Evolutionary conservation across 345 rosid genomes (phyloP), one percentile per base, ranked within the genome.

Genomic region (Hirschfeldia incana): DNA sequence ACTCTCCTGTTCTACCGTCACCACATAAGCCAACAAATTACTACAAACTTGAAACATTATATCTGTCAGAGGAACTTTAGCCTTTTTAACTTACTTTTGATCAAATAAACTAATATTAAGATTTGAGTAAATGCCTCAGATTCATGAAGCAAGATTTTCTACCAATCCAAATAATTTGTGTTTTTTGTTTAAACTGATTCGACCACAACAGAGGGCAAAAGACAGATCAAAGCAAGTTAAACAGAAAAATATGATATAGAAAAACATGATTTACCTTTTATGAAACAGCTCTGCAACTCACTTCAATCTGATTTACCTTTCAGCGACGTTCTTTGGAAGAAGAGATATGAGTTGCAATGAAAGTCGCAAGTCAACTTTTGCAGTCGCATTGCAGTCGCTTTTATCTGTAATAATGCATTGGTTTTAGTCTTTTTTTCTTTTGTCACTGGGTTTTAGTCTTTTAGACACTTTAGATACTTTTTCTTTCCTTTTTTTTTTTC

Each of bases 401-500:
- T 8, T 34, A 34, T 34, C 37, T 34, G 8, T 34, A 34, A 34
- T 34, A 34, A 34, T 34, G 37, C 37, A 34, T 34, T 34, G 6
- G 37, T 8, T 34, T 34, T 32, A 32, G 34, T 4, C 34, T 32
- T 21, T 21, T 21, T 21, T 21, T 21, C 21, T 21, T 21, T 21
- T 21, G 21, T 21, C 21, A 21, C 21, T 21, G 21, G 21, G 21
- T 21, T 21, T 21, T 21, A 21, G 21, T 21, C 21, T 21, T 29
- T 29, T 29, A 29, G 32, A 29, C 32, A 29, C 3, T 4, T 29
- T 29, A 21, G 32, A 29, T 29, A 29, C 32, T 29, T 68, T 77
- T 67, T 73, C 21, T 21, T 21, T 21, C 21, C 21, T 81, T 74
- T 81, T 44, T 75, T 46, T 78, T 77, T 78, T 33, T 33, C 5